Evolutionary conservation across 2,329 filamentous ascomycete species (phyloP).

Genomic region (Colletotrichum trifolii): DNA sequence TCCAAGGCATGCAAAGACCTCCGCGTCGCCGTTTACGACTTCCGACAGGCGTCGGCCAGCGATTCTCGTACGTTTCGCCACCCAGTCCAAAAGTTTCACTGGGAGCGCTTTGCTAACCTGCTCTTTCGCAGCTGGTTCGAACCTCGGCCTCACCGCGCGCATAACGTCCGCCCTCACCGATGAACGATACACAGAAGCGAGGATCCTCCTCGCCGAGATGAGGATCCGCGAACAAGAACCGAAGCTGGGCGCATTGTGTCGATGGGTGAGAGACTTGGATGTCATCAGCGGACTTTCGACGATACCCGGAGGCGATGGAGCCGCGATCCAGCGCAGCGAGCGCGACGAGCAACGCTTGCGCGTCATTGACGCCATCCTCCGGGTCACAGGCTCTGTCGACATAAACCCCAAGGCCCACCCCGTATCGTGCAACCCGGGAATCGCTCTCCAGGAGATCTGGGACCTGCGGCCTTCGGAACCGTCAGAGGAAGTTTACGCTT

Average conservation of each 20-base stretch:
- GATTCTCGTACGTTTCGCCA: slow-evolving; percentile 54
- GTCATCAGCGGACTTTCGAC: slow-evolving; percentile 74
- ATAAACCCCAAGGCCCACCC: slow-evolving; percentile 49
- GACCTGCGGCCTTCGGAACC: slow-evolving; percentile 60
- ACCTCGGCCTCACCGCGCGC: slow-evolving; percentile 67
- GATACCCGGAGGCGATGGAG: slow-evolving; percentile 54
- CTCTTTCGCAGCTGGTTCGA: slow-evolving; percentile 49
- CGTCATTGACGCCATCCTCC: slow-evolving; percentile 72
- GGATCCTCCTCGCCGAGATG: slow-evolving; percentile 76
- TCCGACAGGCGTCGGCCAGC: slow-evolving; percentile 75
- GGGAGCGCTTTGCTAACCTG: slow-evolving; percentile 1
- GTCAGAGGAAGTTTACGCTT: slow-evolving; percentile 62
- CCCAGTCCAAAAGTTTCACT: no score
- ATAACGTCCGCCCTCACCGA: slow-evolving; percentile 75
- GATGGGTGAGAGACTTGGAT: slow-evolving; percentile 79
- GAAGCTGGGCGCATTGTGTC: slow-evolving; percentile 75
- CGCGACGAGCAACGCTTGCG: slow-evolving; percentile 66
- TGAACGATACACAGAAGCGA: slow-evolving; percentile 73
- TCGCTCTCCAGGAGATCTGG: slow-evolving; percentile 71
- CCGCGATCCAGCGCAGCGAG: slow-evolving; percentile 49
- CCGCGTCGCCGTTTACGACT: slow-evolving; percentile 74
- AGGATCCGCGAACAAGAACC: slow-evolving; percentile 72
- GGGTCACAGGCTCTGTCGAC: slow-evolving; percentile 72
- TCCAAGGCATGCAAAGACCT: slow-evolving; percentile 75
- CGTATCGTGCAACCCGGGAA: slow-evolving; percentile 49